Conservation (phyloP, 345 rosid genomes). For the Corchorus capsularis region DNA sequence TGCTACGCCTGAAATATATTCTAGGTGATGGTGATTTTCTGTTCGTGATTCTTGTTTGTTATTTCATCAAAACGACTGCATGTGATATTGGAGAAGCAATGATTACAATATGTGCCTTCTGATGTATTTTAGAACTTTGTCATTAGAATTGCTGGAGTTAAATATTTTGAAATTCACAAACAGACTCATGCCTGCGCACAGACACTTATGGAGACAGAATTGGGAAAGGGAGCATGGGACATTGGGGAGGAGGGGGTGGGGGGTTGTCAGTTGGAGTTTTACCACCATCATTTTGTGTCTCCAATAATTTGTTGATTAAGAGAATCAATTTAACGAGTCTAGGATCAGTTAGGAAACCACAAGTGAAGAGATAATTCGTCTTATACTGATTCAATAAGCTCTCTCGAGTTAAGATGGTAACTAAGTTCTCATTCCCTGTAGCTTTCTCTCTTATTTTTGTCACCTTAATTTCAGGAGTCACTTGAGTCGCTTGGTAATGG, state of each 20-base stretch:
- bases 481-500: constrained; percentile 16
- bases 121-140: not conserved
- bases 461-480: constrained; percentile 21
- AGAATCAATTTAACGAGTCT: not conserved
- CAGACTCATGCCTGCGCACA: not conserved
- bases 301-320: not conserved
- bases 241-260: no score
- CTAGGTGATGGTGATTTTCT: not conserved
- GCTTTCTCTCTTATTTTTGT: not conserved
- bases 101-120: no score
- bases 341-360: not conserved
- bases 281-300: no score
- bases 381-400: not conserved
- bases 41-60: not conserved
- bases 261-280: no score
- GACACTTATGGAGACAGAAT: not conserved
- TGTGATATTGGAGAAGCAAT: not conserved
- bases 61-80: not conserved
- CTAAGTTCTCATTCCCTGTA: not conserved
- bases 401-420: constrained; percentile 7
- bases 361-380: not conserved
- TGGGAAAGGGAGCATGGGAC: no score
- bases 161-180: not conserved
- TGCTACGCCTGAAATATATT: not conserved
- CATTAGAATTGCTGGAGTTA: not conserved